These are phyloP conservation scores for Suhomyces atakaporum DNA, from an alignment of 1,139 yeast species.

Conservation along the genomic window DNA sequence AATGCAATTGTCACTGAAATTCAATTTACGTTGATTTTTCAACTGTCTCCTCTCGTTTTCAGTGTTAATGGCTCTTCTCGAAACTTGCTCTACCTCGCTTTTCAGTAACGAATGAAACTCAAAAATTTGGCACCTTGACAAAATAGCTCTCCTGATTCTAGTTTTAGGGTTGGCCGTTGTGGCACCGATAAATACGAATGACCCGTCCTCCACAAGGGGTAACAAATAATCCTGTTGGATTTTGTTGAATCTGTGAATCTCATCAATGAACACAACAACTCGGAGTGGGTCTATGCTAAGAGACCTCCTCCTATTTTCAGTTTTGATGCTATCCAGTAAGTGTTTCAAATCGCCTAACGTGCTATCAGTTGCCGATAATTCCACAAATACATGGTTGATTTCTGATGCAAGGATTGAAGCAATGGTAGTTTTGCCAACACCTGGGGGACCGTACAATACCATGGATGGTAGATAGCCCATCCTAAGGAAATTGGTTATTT, in stretches of 20 bases:
- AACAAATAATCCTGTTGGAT: slow-evolving; percentile 46
- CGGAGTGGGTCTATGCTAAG: slow-evolving; percentile 18
- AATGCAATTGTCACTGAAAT: slow-evolving; percentile 18
- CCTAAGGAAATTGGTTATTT: slow-evolving; percentile 34
- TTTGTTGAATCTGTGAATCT: slow-evolving; percentile 43
- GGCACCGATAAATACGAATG: slow-evolving; percentile 48
- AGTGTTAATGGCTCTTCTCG: slow-evolving; percentile 27
- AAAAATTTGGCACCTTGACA: slow-evolving; percentile 45
- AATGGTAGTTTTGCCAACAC: slow-evolving; percentile 50
- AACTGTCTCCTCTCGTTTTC: slow-evolving; percentile 30
- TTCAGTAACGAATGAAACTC: slow-evolving; percentile 23
- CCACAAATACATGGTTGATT: slow-evolving; percentile 39
- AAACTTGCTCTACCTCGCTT: slow-evolving; percentile 24
- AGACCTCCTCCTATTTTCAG: slow-evolving; percentile 28
- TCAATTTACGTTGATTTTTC: slow-evolving; percentile 14
- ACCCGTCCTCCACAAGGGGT: slow-evolving; percentile 43
- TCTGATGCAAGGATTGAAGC: slow-evolving; percentile 40
- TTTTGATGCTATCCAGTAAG: slow-evolving; percentile 25
- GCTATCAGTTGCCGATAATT: slow-evolving; percentile 44
- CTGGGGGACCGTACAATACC: slow-evolving; percentile 49
- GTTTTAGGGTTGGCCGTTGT: slow-evolving; percentile 37
- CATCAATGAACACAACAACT: slow-evolving; percentile 46
- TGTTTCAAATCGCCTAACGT: slow-evolving; percentile 33
- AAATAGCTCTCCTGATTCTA: slow-evolving; percentile 39
- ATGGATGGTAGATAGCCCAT: slow-evolving; percentile 46